These are phyloP conservation scores for Lactifluus piperatus DNA, from an alignment of 768 basidiomycete species.

Conservation along the genomic window DNA sequence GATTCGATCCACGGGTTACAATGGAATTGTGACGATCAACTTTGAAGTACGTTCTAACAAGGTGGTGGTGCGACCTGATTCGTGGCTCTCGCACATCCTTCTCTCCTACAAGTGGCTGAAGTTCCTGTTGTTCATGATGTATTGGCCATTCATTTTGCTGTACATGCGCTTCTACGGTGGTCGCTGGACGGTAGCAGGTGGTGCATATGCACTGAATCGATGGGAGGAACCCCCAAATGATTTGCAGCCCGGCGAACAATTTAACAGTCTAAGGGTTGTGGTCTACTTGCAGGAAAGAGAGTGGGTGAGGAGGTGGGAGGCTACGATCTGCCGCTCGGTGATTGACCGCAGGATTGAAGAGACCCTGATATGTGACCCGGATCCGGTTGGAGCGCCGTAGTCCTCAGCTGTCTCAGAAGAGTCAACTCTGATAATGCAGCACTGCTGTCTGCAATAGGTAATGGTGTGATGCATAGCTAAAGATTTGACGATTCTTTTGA, in stretches of 20 bases:
- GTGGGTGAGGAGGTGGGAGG: conserved; percentile 69
- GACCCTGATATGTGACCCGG: too few relatives aligned
- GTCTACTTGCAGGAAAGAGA: conserved; percentile 59
- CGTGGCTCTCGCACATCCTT: conserved; percentile 54
- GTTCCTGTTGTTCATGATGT: conserved; percentile 53
- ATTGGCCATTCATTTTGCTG: conserved; percentile 74
- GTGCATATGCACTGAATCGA: conserved; percentile 61
- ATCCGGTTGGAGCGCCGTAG: too few relatives aligned
- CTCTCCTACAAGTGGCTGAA: conserved; percentile 58
- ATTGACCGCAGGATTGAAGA: too few relatives aligned
- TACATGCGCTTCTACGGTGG: conserved; percentile 64
- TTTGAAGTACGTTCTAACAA: conserved; percentile 41
- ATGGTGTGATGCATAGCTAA: too few relatives aligned
- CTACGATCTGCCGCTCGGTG: conserved; percentile 40
- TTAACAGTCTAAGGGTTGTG: conserved; percentile 28
- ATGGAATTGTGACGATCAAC: conserved; percentile 36
- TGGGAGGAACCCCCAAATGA: conserved; percentile 13
- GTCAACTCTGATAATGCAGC: too few relatives aligned
- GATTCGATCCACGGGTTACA: conserved; percentile 32
- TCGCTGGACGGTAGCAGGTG: conserved; percentile 64
- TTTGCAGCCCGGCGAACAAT: background rate
- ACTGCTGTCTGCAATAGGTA: too few relatives aligned
- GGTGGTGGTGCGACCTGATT: conserved; percentile 59
- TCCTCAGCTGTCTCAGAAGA: too few relatives aligned
- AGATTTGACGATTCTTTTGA: too few relatives aligned